These are phyloP conservation scores for Amylocarpus encephaloides DNA, from an alignment of 2,329 filamentous ascomycete species.

Conservation along the genomic window DNA sequence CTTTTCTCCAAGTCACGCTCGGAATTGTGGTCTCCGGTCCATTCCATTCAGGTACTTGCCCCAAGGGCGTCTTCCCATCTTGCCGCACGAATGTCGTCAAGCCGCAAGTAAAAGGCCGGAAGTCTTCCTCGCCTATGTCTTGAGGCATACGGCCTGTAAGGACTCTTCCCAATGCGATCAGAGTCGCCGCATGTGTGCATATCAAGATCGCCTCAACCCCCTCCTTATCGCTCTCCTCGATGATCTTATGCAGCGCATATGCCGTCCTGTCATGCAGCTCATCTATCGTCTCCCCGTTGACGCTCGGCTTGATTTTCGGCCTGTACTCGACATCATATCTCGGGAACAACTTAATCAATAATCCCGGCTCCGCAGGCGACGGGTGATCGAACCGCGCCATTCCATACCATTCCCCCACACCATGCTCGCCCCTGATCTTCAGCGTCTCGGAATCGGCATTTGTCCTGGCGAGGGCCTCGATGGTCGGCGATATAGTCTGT, in stretches of 20 bases:
- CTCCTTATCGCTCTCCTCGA: slow-evolving; percentile 65
- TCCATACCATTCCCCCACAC: slow-evolving; percentile 84
- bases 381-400: slow-evolving; percentile 81
- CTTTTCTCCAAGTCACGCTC: slow-evolving; percentile 47
- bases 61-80: slow-evolving; percentile 31
- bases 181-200: slow-evolving; percentile 81
- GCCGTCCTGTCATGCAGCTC: slow-evolving; percentile 77
- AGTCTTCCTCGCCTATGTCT: slow-evolving; percentile 68
- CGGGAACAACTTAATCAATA: slow-evolving; percentile 64
- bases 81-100: slow-evolving; percentile 60
- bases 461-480: slow-evolving; percentile 38
- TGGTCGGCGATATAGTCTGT: slow-evolving; percentile 71
- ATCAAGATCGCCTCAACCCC: slow-evolving; percentile 67
- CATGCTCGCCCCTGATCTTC: slow-evolving; percentile 49
- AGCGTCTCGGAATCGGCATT: slow-evolving; percentile 22
- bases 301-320: slow-evolving; percentile 60
- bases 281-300: slow-evolving; percentile 70
- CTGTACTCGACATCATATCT: slow-evolving; percentile 50
- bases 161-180: slow-evolving; percentile 79
- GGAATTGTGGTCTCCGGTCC: slow-evolving; percentile 34
- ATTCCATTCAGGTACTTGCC: slow-evolving; percentile 37
- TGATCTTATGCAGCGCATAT: slow-evolving; percentile 61
- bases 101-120: slow-evolving; percentile 76
- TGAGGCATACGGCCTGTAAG: slow-evolving; percentile 74
- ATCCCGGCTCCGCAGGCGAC: slow-evolving; percentile 57